phyloP scores from a whole-genome alignment of 805 yeast species.

The Barnettozyma sucrosica region DNA sequence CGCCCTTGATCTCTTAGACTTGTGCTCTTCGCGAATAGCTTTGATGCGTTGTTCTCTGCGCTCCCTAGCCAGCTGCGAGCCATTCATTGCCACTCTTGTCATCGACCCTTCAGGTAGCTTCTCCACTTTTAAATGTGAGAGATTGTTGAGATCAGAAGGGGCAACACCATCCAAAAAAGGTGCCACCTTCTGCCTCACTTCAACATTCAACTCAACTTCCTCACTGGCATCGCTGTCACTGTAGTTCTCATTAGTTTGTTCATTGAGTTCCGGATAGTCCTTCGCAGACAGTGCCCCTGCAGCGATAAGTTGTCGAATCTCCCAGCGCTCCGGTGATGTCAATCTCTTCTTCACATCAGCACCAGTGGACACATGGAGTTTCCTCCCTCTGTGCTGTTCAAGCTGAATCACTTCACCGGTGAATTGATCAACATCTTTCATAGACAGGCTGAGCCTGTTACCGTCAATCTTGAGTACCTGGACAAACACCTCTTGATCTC shows the following conservation, averaged over 20 bases:
- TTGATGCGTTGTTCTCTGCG: conserved; percentile 54
- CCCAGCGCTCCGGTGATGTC: conserved; percentile 91
- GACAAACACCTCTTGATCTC: conserved; percentile 60
- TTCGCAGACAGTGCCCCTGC: conserved; percentile 66
- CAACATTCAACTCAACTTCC: conserved; percentile 61
- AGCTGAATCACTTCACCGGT: conserved; percentile 42
- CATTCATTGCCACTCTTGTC: conserved; percentile 67
- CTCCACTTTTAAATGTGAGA: conserved; percentile 47
- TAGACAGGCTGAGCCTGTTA: conserved; percentile 49
- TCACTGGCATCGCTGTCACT: conserved; percentile 21
- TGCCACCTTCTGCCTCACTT: conserved; percentile 64
- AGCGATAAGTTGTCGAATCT: conserved; percentile 72
- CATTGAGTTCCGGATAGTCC: conserved; percentile 62
- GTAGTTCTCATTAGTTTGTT: conserved; percentile 23
- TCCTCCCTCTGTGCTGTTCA: conserved; percentile 11
- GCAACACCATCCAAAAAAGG: conserved; percentile 59
- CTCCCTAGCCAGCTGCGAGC: conserved; percentile 62
- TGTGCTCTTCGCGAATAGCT: conserved; percentile 51
- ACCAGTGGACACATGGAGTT: conserved; percentile 12
- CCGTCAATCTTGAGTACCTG: conserved; percentile 46
- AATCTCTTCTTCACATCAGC: conserved; percentile 36
- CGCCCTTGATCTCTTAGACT: conserved; percentile 42
- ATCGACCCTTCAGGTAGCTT: conserved; percentile 77
- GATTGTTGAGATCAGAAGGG: conserved; percentile 16
- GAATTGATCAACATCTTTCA: conserved; percentile 68